Percentiles rank a stretch among this genome's conserved stretches.
These are phyloP conservation scores for Picea abies DNA, from an alignment of 83 land plant species.

Conservation along the genomic window DNA sequence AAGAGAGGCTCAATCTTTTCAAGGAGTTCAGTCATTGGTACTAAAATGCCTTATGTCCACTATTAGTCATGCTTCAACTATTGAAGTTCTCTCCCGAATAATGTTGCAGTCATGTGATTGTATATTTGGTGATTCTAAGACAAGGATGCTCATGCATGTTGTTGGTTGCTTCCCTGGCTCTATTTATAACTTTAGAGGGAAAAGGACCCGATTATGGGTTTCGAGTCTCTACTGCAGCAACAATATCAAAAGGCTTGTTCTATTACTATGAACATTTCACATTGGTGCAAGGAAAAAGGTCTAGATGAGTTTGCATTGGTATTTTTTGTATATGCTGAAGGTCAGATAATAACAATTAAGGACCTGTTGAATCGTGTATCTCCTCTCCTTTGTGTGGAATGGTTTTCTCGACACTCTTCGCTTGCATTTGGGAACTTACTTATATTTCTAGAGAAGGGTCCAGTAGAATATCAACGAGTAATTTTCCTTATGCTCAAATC, in stretches of 20 bases:
- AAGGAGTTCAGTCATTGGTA: constrained; percentile 97
- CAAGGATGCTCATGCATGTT: constrained; percentile 91
- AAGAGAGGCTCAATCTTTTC: constrained; percentile 82
- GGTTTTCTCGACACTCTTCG: constrained; percentile 97
- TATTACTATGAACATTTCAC: constrained; percentile 82
- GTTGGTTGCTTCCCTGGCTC: constrained; percentile 97
- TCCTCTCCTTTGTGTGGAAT: constrained; percentile 77
- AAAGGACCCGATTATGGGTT: constrained; percentile 30
- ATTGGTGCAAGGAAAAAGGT: constrained; percentile 87
- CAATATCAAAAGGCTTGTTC: constrained; percentile 89
- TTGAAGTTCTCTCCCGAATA: constrained; percentile 91
- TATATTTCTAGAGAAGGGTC: constrained; percentile 91
- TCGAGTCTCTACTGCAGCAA: constrained; percentile 71
- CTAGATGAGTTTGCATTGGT: constrained; percentile 71
- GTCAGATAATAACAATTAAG: constrained; percentile 62
- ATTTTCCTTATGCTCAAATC: constrained; percentile 89
- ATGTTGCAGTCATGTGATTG: constrained; percentile 91
- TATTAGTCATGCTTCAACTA: constrained; percentile 85
- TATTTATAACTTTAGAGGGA: constrained; percentile 81
- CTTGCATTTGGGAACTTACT: constrained; percentile 93
- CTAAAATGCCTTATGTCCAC: constrained; percentile 98
- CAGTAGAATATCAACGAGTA: constrained; percentile 89
- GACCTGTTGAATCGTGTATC: constrained; percentile 74
- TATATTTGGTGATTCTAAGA: constrained; percentile 89
- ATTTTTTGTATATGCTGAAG: constrained; percentile 77